Evolutionary conservation across 257 asterid species (phyloP), one percentile per base, ranked within the genome.

Genomic region (Capsicum rhomboideum): DNA sequence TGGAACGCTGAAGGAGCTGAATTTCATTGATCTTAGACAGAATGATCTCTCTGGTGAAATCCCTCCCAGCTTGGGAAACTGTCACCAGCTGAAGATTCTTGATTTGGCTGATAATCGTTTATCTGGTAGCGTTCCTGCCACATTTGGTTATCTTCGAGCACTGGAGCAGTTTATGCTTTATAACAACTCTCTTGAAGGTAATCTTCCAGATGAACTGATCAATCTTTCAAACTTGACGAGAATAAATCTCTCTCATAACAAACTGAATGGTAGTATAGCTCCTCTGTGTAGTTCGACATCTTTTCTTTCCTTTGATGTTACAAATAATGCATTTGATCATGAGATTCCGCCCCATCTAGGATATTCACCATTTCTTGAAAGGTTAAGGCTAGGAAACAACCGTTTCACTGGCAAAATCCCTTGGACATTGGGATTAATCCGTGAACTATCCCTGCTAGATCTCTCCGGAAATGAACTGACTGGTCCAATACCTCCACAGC

Each of bases 51-150:
- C 93, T 4, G 99, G 98, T 4, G 93, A 89, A 37, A 88, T 96
- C 72, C 99, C 98, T 9, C 86, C 94, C 66, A 89, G 92, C 80
- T 84, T 96, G 87, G 97, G 99, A 4, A 89, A 85, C 89, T 96
- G 97, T 84, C 87, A 67, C 34, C 91, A 82, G 26, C 93, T 96
- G 28, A 86, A 90, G 2, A 90, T 85, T 42, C 93, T 96, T 67
- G 99, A 94, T 84, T 87, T 96, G 86, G 99, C 99, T 6, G 98
- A 96, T 86, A 96, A 96, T 83, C 91, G 63, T 6, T 42, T 94
- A n/a, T 92, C 95, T 3, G 97, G 99, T n/a, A 16, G 77, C 82
- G 84, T 96, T 58, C 99, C 99, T 1, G 87, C 92, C 1, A 90
- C 92, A 6, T 77, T 94, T n/a, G 97, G 95, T 5, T 82, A 78